Percentiles rank a stretch among this genome's conserved stretches.
phyloP scores from a whole-genome alignment of 139 green algal genomes.

The Auxenochlorella pyrenoidosa region DNA sequence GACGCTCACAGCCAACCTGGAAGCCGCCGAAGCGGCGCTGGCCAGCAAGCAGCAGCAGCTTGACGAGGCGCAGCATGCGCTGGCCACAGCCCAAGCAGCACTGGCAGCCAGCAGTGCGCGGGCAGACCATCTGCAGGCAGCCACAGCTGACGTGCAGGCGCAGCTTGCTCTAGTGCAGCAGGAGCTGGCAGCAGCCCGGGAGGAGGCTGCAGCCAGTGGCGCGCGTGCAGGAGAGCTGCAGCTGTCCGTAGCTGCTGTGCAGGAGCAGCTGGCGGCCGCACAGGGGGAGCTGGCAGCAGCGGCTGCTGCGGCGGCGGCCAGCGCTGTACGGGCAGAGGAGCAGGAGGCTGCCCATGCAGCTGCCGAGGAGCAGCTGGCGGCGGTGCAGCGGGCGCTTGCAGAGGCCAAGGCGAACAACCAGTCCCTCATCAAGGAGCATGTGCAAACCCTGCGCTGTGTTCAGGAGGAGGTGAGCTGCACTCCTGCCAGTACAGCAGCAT shows the following conservation, averaged over 20 bases:
- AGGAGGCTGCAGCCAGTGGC: neutral
- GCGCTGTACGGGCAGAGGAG: neutral
- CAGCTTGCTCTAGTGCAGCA: neutral
- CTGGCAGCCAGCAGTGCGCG: neutral
- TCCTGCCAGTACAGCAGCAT: no score
- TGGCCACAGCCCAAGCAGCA: neutral
- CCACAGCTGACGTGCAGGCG: neutral
- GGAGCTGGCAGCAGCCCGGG: neutral
- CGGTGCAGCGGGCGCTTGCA: neutral
- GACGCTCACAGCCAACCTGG: neutral
- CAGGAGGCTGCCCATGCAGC: neutral
- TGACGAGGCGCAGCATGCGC: neutral
- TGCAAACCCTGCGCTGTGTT: neutral
- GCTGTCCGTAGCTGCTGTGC: no score
- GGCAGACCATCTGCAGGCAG: neutral
- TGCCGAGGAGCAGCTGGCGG: neutral
- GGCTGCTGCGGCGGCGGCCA: neutral
- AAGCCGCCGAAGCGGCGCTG: neutral
- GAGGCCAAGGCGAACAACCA: neutral
- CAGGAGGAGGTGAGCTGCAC: neutral
- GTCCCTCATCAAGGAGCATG: slow-evolving; percentile 3
- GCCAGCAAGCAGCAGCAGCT: neutral
- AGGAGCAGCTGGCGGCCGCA: neutral
- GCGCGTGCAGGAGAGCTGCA: neutral
- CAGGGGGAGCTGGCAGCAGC: neutral